A percentile compares a stretch with the other conserved stretches of the same genome.
Conservation (phyloP, 2,329 filamentous ascomycete genomes). For the Didymella exigua region DNA sequence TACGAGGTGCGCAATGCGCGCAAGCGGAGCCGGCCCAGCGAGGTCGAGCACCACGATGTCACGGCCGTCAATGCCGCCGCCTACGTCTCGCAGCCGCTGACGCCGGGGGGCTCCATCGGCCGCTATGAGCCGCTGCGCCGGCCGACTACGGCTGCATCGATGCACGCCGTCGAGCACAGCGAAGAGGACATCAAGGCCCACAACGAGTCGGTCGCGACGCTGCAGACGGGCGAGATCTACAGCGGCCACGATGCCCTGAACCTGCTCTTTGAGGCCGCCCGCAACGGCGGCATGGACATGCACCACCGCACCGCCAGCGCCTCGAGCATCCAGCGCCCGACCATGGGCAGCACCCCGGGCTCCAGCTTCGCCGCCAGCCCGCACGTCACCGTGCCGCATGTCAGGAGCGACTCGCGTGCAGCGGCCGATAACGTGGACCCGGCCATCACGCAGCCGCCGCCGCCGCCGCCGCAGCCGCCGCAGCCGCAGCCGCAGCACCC, state of each 20-base stretch:
- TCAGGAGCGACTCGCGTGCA: constrained; percentile 31
- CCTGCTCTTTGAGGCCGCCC: constrained; percentile 83
- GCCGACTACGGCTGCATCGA: constrained; percentile 54
- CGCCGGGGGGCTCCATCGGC: constrained; percentile 69
- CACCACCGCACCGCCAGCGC: constrained; percentile 57
- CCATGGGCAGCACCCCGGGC: constrained; percentile 43
- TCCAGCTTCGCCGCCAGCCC: constrained; percentile 45
- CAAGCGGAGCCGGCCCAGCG: constrained; percentile 64
- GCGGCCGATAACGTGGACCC: constrained; percentile 39
- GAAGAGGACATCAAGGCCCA: constrained; percentile 64
- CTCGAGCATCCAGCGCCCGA: constrained; percentile 45
- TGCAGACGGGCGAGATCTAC: constrained; percentile 74
- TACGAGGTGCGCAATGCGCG: constrained; percentile 76
- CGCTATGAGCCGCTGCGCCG: constrained; percentile 69
- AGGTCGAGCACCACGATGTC: constrained; percentile 47
- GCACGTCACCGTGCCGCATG: constrained; percentile 31
- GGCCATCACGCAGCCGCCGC: constrained; percentile 32
- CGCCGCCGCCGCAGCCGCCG: not conserved
- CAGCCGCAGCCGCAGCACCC: constrained; percentile 14
- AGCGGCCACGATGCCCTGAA: constrained; percentile 92
- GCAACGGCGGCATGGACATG: constrained; percentile 55
- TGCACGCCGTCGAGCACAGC: constrained; percentile 38
- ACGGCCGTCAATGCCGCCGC: constrained; percentile 27
- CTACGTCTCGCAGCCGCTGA: constrained; percentile 60
- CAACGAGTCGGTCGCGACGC: constrained; percentile 64